Conservation (phyloP, 108 stramenopile genomes). For the Cylindrotheca fusiformis region DNA sequence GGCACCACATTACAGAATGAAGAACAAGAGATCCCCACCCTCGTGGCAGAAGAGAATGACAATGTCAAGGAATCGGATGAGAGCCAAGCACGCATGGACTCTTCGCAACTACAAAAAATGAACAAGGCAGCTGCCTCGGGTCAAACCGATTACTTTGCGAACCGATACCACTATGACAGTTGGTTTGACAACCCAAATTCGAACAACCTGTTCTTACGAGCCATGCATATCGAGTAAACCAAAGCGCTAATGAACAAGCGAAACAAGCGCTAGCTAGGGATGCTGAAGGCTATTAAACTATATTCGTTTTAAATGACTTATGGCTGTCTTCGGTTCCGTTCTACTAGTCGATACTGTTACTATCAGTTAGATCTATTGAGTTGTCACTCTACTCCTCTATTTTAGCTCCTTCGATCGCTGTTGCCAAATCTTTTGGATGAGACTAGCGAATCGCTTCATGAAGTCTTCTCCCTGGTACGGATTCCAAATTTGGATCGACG, state of each 20-base stretch:
- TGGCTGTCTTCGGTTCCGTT: too few species aligned
- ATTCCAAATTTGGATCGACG: slow-evolving; percentile 3
- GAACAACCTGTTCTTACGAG: too few species aligned
- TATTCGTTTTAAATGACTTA: too few species aligned
- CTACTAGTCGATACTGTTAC: too few species aligned
- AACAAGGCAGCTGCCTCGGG: background rate
- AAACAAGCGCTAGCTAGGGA: too few species aligned
- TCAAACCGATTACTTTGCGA: background rate
- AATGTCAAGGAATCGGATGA: background rate
- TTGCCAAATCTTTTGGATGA: slow-evolving; percentile 3
- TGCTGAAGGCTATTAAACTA: too few species aligned
- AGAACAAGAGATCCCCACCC: too few species aligned
- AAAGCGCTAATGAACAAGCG: too few species aligned
- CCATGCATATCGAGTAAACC: too few species aligned
- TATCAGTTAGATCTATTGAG: too few species aligned
- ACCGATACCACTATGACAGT: background rate
- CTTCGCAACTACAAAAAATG: background rate
- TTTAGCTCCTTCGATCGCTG: slow-evolving; percentile 8
- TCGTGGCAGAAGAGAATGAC: background rate
- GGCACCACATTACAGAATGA: too few species aligned
- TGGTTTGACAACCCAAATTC: background rate
- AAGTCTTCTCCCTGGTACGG: slow-evolving; percentile 5
- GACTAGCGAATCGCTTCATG: slow-evolving; percentile 4
- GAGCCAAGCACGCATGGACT: background rate
- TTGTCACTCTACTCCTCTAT: too few species aligned